A percentile compares a stretch with the other conserved stretches of the same genome.
These are phyloP conservation scores for Ophiorrhiza pumila DNA, from an alignment of 257 asterid genomes.

Conservation along the genomic window DNA sequence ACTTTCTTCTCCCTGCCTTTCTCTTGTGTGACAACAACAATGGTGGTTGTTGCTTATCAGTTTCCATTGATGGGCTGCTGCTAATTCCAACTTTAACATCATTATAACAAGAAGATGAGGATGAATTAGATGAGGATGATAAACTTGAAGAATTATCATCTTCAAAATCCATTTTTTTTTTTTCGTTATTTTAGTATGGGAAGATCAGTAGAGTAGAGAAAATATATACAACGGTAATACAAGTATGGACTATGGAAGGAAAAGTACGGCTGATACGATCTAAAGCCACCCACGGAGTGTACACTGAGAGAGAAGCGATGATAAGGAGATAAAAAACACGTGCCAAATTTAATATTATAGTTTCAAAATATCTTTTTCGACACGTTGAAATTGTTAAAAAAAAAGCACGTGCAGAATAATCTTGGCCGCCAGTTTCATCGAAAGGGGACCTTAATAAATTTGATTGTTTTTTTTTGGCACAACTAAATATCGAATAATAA, in stretches of 20 bases:
- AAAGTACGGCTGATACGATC: too few species aligned
- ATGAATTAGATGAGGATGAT: conserved; percentile 5
- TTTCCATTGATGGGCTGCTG: not conserved
- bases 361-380: too few species aligned
- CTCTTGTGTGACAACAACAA: conserved; percentile 27
- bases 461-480: too few species aligned
- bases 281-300: not conserved
- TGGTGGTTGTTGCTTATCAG: not conserved
- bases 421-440: too few species aligned
- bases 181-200: not conserved
- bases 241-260: too few species aligned
- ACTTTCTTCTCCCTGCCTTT: conserved; percentile 52
- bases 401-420: too few species aligned
- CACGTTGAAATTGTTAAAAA: too few species aligned
- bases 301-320: not conserved
- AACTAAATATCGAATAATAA: too few species aligned
- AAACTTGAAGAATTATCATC: conserved; percentile 14
- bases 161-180: conserved; percentile 17
- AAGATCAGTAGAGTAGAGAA: not conserved
- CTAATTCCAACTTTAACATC: not conserved
- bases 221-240: too few species aligned
- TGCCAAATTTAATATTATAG: not conserved
- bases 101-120: not conserved
- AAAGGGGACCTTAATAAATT: too few species aligned
- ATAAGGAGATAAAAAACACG: not conserved